phyloP scores from a whole-genome alignment of 148 eudicot genomes.

The Heliamphora exappendiculata region DNA sequence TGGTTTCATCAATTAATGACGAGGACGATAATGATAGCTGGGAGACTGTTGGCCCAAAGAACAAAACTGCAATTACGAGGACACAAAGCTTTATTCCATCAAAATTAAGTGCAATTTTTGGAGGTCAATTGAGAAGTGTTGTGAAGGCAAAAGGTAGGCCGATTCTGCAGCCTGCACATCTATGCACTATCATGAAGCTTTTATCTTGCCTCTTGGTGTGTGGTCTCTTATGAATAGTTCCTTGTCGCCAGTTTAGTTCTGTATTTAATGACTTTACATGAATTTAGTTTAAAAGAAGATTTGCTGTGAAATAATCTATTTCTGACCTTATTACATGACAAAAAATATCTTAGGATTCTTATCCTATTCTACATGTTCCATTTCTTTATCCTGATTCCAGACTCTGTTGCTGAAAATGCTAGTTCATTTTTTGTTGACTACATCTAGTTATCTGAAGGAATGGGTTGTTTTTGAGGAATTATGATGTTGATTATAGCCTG shows the following conservation, averaged over 20 bases:
- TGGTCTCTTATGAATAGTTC: not conserved
- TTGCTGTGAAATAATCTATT: not conserved
- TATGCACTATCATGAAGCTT: not conserved
- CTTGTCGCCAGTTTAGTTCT: not conserved
- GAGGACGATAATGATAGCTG: constrained; percentile 59
- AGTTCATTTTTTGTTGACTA: not conserved
- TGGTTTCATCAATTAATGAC: constrained; percentile 36
- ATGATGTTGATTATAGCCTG: not conserved
- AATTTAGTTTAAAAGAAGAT: not conserved
- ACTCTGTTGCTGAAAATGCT: not conserved
- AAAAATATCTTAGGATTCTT: not conserved
- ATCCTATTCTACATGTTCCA: not conserved
- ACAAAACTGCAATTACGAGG: constrained; percentile 77
- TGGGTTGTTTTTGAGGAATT: not conserved
- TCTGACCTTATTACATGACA: not conserved
- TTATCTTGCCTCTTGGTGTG: not conserved
- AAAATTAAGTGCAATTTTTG: constrained; percentile 62
- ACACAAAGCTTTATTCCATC: constrained; percentile 72
- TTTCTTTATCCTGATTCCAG: constrained; percentile 10
- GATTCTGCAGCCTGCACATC: not conserved
- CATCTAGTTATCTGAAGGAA: not conserved
- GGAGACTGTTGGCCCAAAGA: constrained; percentile 89
- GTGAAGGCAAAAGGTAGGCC: constrained; percentile 68
- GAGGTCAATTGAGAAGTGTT: constrained; percentile 67
- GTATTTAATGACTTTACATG: not conserved